Evolutionary conservation across 768 basidiomycete species (phyloP).

Genomic region (Boletus tylopilopsis): DNA sequence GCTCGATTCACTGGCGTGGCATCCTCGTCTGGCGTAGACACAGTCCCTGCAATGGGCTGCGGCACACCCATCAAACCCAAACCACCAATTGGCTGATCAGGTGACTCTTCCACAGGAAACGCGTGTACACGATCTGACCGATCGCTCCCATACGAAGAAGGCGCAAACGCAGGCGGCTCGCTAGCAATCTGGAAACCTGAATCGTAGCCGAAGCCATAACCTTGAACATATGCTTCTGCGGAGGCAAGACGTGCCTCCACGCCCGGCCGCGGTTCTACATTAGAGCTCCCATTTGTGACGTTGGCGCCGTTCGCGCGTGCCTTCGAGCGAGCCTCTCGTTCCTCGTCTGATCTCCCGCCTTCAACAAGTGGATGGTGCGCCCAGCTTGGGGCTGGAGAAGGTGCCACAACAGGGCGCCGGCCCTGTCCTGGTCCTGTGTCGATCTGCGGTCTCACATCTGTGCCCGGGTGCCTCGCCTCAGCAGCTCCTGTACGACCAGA

Average conservation of each 20-base stretch:
- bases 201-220: slow-evolving; percentile 35
- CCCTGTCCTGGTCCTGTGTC: slow-evolving; percentile 32
- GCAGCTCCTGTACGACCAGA: slow-evolving; percentile 8
- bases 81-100: slow-evolving; percentile 21
- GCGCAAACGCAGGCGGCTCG: slow-evolving; percentile 11
- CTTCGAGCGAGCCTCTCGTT: slow-evolving; percentile 18
- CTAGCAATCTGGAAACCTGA: slow-evolving; percentile 24
- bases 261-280: neutral
- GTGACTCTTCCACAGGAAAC: slow-evolving; percentile 31
- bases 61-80: slow-evolving; percentile 29
- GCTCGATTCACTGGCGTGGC: slow-evolving; percentile 24
- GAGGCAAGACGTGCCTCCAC: slow-evolving; percentile 28
- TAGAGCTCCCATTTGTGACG: neutral
- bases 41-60: slow-evolving; percentile 19
- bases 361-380: slow-evolving; percentile 28
- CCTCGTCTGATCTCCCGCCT: slow-evolving; percentile 29
- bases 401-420: slow-evolving; percentile 28
- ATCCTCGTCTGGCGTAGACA: slow-evolving; percentile 27
- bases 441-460: slow-evolving; percentile 26
- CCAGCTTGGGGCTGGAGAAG: slow-evolving; percentile 28
- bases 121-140: slow-evolving; percentile 14
- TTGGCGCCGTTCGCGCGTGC: slow-evolving; percentile 11
- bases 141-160: slow-evolving; percentile 21
- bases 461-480: slow-evolving; percentile 6
- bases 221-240: slow-evolving; percentile 34